Percentiles rank a stretch among this genome's conserved stretches.
phyloP scores from a whole-genome alignment of 1,284 basidiomycete species.

The Pseudozyma pruni region DNA sequence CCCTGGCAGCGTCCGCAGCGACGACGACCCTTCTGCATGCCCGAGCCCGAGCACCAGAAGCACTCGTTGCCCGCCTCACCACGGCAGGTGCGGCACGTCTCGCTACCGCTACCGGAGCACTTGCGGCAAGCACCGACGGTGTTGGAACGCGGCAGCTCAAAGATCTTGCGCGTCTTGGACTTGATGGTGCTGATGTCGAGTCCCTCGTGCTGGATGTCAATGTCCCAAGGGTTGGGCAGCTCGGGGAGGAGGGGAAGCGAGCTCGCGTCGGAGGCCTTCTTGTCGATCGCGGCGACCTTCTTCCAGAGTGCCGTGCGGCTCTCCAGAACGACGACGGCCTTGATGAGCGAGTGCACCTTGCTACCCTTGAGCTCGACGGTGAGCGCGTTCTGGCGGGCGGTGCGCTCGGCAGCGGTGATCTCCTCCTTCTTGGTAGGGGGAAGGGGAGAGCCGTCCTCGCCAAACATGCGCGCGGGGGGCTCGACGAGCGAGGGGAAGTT shows the following conservation, averaged over 20 bases:
- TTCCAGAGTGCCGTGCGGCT: conserved; percentile 43
- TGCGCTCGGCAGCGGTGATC: conserved; percentile 40
- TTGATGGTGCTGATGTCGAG: conserved; percentile 46
- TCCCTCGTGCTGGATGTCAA: conserved; percentile 47
- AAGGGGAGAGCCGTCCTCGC: conserved; percentile 42
- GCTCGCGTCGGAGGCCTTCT: conserved; percentile 10
- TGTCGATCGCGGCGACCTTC: conserved; percentile 30
- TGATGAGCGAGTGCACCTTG: conserved; percentile 50
- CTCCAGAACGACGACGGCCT: conserved; percentile 50
- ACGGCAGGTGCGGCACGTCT: conserved; percentile 45
- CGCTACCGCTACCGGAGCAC: conserved; percentile 44
- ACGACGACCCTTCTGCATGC: conserved; percentile 49
- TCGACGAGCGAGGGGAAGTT: conserved; percentile 42
- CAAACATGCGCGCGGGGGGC: conserved; percentile 50
- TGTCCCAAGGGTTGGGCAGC: conserved; percentile 50
- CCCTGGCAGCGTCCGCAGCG: conserved; percentile 53
- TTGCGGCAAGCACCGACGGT: conserved; percentile 37
- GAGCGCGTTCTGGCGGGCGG: conserved; percentile 45
- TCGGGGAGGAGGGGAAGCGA: conserved; percentile 43
- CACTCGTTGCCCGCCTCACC: conserved; percentile 53
- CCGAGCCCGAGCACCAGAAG: conserved; percentile 56
- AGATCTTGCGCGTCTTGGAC: conserved; percentile 51
- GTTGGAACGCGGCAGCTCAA: conserved; percentile 46
- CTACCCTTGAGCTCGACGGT: conserved; percentile 42
- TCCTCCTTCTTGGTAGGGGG: conserved; percentile 54